Conservation (phyloP, 2,329 filamentous ascomycete genomes). For the Aspergillus viridinutans region DNA sequence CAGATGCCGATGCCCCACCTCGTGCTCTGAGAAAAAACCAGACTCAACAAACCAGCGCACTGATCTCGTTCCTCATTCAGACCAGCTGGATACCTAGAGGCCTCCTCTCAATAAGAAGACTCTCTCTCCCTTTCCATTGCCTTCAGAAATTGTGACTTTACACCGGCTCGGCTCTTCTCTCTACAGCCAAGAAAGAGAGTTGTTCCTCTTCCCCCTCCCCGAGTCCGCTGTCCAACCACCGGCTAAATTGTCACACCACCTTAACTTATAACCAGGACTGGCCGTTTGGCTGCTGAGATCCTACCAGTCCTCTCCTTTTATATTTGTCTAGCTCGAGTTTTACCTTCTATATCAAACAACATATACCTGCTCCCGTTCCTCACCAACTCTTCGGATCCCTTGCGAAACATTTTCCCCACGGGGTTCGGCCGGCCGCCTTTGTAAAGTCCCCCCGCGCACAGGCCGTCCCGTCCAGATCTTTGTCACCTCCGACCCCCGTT, state of each 20-base stretch:
- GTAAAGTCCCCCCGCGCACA: constrained; percentile 3
- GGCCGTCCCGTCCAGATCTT: neutral
- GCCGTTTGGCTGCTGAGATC: neutral
- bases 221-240: neutral
- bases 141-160: neutral
- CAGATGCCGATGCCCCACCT: neutral
- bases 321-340: neutral
- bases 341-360: neutral
- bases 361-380: neutral
- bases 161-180: neutral
- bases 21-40: neutral
- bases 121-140: neutral
- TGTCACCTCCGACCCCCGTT: neutral
- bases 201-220: neutral
- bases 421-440: neutral
- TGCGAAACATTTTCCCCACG: neutral
- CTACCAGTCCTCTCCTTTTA: neutral
- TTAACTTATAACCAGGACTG: neutral
- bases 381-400: neutral
- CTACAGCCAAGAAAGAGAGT: no score
- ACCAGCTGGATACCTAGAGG: neutral
- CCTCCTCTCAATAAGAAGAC: neutral
- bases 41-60: neutral
- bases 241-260: neutral
- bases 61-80: neutral